Evolutionary conservation across 2,329 filamentous ascomycete species (phyloP), one percentile per base, ranked within the genome.

Genomic region (Aspergillus novoparasiticus): DNA sequence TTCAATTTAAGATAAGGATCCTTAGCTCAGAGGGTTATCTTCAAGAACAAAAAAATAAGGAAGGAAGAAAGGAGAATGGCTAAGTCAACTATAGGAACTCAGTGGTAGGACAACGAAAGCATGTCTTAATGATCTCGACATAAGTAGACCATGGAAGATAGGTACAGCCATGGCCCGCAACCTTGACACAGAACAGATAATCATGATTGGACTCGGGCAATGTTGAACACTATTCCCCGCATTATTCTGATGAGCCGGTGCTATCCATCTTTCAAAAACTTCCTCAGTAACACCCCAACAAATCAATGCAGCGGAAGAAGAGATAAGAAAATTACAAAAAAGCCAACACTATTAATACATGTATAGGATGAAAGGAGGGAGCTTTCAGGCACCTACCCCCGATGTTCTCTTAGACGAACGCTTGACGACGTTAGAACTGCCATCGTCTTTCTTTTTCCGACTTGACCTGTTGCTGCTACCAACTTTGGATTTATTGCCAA

Each of bases 401-500:
- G 72, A 72, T 21, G 74, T 58, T 59, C 75, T 73, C 65, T 79
- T 79, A 21, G 69, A 64, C 43, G 64, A 65, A 32, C 77, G 73
- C 58, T 73, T 78, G 39, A 69, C 60, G 36, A 68, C 61, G 59
- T 58, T 70, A 5, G 76, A 69, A 41, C 66, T 69, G 64, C 74
- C 68, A 69, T 81, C 73, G 62, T 82, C 76, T 72, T 80, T 77
- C 71, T 78, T 78, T 65, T 78, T 78, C 63, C 75, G 67, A 34
- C 64, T 73, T 57, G 77, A 68, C 59, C 78, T 74, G 56, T 75
- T 78, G 63, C 74, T 78, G 19, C 80, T 80, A 4, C 51, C 32
- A 30, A 80, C 80, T 67, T 83, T 83, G 9, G 80, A 79, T 56
- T 81, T 72, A 69, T 82, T 82, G 21, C 79, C 78, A 26, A 77